Evolutionary conservation across 371 early-diverging fungal genomes (phyloP).

Genomic region (Mortierella sp.): DNA sequence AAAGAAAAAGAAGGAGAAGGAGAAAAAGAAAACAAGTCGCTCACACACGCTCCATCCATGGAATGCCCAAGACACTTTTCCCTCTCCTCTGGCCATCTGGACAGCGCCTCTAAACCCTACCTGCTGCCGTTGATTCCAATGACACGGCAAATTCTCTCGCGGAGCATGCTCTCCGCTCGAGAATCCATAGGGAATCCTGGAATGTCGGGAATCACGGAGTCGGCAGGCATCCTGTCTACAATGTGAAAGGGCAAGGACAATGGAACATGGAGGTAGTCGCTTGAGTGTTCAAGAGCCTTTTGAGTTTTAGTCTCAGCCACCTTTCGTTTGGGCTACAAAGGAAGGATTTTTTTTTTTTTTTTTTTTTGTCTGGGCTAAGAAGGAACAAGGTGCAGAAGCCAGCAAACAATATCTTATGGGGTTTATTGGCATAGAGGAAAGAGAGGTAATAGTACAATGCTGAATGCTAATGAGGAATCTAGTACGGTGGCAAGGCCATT

Average conservation of each 20-base stretch:
- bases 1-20: too few relatives aligned
- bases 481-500: too few relatives aligned
- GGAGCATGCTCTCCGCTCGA: conserved; percentile 42
- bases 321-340: too few relatives aligned
- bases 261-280: too few relatives aligned
- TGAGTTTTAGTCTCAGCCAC: too few relatives aligned
- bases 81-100: neutral
- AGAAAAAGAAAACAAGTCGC: neutral
- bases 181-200: conserved; percentile 53
- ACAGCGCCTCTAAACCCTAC: conserved; percentile 16
- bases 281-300: too few relatives aligned
- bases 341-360: too few relatives aligned
- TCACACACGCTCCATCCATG: neutral
- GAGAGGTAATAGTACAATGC: too few relatives aligned
- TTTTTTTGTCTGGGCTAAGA: neutral
- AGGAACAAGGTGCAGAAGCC: neutral
- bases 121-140: conserved; percentile 41
- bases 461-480: too few relatives aligned
- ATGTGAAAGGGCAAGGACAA: too few relatives aligned
- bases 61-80: neutral
- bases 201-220: conserved; percentile 55
- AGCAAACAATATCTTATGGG: neutral
- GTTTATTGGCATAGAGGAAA: too few relatives aligned
- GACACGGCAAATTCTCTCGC: conserved; percentile 43
- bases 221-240: conserved; percentile 46